Evolutionary conservation across 495 filamentous ascomycete genomes (phyloP), one percentile per base, ranked within the genome.

Genomic region (Aspergillus bridgeri): DNA sequence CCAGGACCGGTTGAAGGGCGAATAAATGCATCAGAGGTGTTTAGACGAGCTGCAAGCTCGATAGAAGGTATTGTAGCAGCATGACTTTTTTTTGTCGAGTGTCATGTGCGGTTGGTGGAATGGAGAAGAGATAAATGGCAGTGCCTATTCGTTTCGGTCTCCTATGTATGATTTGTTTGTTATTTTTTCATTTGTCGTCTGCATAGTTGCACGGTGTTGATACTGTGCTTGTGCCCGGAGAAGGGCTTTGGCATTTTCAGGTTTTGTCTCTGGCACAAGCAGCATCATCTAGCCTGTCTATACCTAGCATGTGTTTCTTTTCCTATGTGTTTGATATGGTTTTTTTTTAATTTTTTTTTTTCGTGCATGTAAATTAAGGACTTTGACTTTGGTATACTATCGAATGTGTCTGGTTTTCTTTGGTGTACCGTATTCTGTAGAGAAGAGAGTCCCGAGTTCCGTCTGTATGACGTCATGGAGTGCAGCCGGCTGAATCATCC

Each of bases 1-100:
- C 74, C 81, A 84, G 72, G 79, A 82, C 50, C 79, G 75, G 56
- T 71, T 81, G 38, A 83, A 84, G 70, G 79, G 81, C 59, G 79
- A 84, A 69, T 79, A 77, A 67, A 67, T 62, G 45, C 6, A 4
- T 25, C 21, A 25, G 22, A 6, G 38, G 24, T 25, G 23, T 25
- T 44, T 25, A 56, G 15, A 19, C 9, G 9, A 18, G 21, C 25
- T 60, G 42, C 42, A 47, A 47, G 33, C 53, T 53, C 43, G 29
- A 44, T 48, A 33, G 56, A 50, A 53, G 43, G 43, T 62, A 19
- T 56, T 25, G 22, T 59, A 46, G 42, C 25, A 38, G 33, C 56
- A 42, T 54, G 46, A 55, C 42, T 42, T 49, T 29, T 61, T 65
- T 65, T 43, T 53, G n/a, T 60, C 59, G 58, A 53, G 52, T 67